These are phyloP conservation scores for Pyrenula aspistea DNA, from an alignment of 495 filamentous ascomycete species.

Conservation along the genomic window DNA sequence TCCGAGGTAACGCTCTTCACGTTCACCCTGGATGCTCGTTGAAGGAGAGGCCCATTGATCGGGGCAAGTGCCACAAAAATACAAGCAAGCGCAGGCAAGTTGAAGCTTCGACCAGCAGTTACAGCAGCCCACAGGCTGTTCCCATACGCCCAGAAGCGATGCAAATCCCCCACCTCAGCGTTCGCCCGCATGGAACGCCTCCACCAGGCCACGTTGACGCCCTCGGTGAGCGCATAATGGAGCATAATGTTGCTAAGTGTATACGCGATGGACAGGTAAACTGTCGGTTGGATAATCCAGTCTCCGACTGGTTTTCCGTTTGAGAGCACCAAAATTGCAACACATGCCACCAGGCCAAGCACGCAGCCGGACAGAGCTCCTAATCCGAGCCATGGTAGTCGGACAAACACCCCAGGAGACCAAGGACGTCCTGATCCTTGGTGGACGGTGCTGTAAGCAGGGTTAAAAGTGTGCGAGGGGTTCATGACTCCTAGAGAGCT, in stretches of 20 bases:
- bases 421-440: too few relatives aligned
- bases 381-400: conserved; percentile 4
- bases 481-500: too few relatives aligned
- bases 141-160: conserved; percentile 5
- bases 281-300: conserved; percentile 6
- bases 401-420: conserved; percentile 1
- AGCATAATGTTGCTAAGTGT: conserved; percentile 4
- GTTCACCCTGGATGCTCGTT: conserved; percentile 4
- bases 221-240: conserved; percentile 3
- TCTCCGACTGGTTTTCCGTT: not conserved
- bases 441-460: too few relatives aligned
- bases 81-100: conserved; percentile 4
- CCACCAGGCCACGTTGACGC: conserved; percentile 8
- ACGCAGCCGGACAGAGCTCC: not conserved
- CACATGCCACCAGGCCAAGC: not conserved
- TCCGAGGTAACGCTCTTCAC: not conserved
- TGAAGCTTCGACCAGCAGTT: conserved; percentile 3
- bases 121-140: conserved; percentile 1
- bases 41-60: conserved; percentile 8
- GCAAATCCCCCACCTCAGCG: conserved; percentile 2
- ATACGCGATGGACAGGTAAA: conserved; percentile 4
- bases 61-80: conserved; percentile 3
- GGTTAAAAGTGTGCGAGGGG: too few relatives aligned
- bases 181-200: conserved; percentile 2
- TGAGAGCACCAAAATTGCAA: conserved; percentile 1